Evolutionary conservation across 2,329 filamentous ascomycete genomes (phyloP).

Genomic region (Cercospora sp.): DNA sequence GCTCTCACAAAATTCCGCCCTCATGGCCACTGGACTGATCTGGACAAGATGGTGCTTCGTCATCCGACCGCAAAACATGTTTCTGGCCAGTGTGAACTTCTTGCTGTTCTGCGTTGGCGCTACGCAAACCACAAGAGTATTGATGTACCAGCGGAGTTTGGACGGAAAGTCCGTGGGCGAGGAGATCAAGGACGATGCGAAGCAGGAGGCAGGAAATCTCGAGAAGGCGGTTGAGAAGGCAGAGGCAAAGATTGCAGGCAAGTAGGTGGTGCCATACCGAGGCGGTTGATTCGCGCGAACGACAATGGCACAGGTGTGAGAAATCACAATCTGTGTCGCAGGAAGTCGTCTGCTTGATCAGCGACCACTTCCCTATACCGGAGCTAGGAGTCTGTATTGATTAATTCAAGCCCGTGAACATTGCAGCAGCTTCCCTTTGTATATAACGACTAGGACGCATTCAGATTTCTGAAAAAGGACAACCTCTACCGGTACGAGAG

Average conservation of each 20-base stretch:
- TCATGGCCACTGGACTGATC: slow-evolving; percentile 89
- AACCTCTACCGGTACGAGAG: neutral
- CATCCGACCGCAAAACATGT: slow-evolving; percentile 89
- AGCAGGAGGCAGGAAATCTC: slow-evolving; percentile 36
- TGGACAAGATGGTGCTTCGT: slow-evolving; percentile 99
- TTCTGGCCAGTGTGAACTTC: slow-evolving; percentile 96
- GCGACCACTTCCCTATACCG: neutral
- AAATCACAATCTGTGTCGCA: neutral
- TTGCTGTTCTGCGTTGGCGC: slow-evolving; percentile 88
- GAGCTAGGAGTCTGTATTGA: neutral
- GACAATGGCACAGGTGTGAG: neutral
- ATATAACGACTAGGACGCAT: neutral
- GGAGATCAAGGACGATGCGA: slow-evolving; percentile 40
- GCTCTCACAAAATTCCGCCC: slow-evolving; percentile 84
- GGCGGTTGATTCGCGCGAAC: neutral
- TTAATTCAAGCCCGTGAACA: neutral
- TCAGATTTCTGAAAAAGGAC: neutral
- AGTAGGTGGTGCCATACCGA: slow-evolving; percentile 5
- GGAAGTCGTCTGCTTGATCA: neutral
- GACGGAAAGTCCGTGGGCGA: slow-evolving; percentile 56
- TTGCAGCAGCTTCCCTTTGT: neutral
- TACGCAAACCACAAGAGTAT: slow-evolving; percentile 78
- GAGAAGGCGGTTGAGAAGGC: slow-evolving; percentile 43
- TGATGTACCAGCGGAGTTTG: slow-evolving; percentile 62
- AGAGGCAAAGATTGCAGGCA: slow-evolving; percentile 36